These are phyloP conservation scores for Spizellomyces punctatus DNA, from an alignment of 192 early-diverging fungal species.

Conservation along the genomic window DNA sequence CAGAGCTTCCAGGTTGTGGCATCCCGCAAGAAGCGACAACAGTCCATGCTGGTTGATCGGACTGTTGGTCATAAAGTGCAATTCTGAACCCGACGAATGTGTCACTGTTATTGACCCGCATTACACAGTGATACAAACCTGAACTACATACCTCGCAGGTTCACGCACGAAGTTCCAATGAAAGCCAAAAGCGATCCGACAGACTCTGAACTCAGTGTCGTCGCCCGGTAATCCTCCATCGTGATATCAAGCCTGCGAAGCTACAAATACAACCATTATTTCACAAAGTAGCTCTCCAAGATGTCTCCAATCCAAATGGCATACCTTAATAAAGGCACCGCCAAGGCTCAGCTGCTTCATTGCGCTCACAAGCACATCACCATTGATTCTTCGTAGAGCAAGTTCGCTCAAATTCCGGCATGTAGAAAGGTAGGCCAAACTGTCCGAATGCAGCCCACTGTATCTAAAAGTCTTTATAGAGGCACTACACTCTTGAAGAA, in stretches of 20 bases:
- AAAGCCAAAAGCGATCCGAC: background rate
- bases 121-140: background rate
- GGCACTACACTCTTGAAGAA: background rate
- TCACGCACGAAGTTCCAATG: conserved; percentile 1
- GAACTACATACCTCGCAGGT: conserved; percentile 6
- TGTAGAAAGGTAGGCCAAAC: background rate
- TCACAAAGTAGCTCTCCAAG: background rate
- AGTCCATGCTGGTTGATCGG: background rate
- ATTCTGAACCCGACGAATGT: background rate
- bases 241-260: conserved; percentile 10
- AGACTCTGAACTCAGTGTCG: background rate
- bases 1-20: conserved; percentile 9
- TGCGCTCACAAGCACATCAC: background rate
- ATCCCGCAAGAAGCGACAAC: background rate
- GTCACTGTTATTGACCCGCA: background rate
- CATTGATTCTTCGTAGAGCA: background rate
- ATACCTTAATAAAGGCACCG: conserved; percentile 7
- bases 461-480: background rate
- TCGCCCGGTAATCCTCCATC: background rate
- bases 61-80: conserved; percentile 19
- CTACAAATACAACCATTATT: background rate
- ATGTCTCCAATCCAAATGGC: background rate
- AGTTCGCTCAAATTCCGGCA: conserved; percentile 1
- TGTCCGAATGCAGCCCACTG: background rate
- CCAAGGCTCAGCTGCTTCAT: background rate